These are phyloP conservation scores for Syncephalastrum monosporum DNA, from an alignment of 371 early-diverging fungal species.

Conservation along the genomic window DNA sequence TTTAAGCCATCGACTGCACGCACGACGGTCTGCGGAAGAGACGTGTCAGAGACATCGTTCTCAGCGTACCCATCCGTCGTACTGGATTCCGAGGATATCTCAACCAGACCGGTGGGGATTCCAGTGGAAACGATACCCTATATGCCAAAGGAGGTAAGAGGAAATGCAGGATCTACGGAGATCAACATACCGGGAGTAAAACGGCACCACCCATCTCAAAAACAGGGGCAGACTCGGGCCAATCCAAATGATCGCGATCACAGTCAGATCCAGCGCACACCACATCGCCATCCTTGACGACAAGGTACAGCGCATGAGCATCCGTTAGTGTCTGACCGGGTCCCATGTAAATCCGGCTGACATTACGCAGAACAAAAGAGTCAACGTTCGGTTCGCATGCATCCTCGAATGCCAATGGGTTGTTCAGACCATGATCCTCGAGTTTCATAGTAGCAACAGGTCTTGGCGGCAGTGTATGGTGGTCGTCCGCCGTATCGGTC, in stretches of 20 bases:
- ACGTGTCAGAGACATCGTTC: conserved; percentile 30
- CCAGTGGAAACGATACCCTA: conserved; percentile 54
- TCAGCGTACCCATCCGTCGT: conserved; percentile 56
- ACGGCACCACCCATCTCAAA: conserved; percentile 49
- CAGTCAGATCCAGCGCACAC: conserved; percentile 56
- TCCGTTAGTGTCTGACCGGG: conserved; percentile 8
- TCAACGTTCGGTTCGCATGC: conserved; percentile 25
- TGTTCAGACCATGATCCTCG: conserved; percentile 41
- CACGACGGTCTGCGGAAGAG: conserved; percentile 29
- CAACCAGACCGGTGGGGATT: conserved; percentile 54
- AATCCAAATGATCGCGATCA: conserved; percentile 33
- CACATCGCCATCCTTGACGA: conserved; percentile 51
- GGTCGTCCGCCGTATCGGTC: conserved; percentile 1
- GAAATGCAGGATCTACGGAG: not conserved
- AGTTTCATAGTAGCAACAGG: conserved; percentile 31
- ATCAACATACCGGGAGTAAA: conserved; percentile 36
- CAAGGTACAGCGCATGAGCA: conserved; percentile 9
- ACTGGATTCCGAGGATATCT: conserved; percentile 53
- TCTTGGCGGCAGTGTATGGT: conserved; percentile 27
- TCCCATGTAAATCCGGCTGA: conserved; percentile 43
- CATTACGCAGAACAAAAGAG: conserved; percentile 51
- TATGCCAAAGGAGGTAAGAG: not conserved
- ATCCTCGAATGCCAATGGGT: conserved; percentile 23
- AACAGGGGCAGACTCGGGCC: conserved; percentile 37
- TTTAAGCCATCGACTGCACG: conserved; percentile 63